Conservation (phyloP, 345 rosid genomes). For the Corchorus capsularis region DNA sequence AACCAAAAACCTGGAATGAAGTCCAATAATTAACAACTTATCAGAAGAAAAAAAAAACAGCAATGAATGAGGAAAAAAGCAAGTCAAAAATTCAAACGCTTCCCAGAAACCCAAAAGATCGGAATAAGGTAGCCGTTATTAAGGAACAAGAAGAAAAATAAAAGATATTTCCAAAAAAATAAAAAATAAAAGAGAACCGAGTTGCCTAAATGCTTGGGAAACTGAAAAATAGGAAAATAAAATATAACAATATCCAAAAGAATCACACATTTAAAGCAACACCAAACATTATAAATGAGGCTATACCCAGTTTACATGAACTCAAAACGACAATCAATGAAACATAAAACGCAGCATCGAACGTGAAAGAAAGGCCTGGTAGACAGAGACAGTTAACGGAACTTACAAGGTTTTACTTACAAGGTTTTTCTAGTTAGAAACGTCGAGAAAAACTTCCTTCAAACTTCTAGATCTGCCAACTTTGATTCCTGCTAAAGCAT, state of each 20-base stretch:
- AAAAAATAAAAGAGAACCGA: neutral
- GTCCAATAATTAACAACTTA: neutral
- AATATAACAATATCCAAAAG: slow-evolving; percentile 6
- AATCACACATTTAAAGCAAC: slow-evolving; percentile 15
- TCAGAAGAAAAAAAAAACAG: neutral
- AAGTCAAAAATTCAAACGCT: slow-evolving; percentile 18
- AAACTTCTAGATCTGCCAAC: slow-evolving; percentile 56
- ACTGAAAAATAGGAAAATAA: slow-evolving; percentile 26
- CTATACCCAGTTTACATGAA: neutral
- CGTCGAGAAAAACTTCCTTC: slow-evolving; percentile 21
- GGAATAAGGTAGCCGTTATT: slow-evolving; percentile 27
- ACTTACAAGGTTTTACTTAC: slow-evolving; percentile 32
- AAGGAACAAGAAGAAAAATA: too few relatives aligned
- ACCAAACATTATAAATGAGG: neutral
- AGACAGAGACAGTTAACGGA: slow-evolving; percentile 7
- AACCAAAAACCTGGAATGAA: slow-evolving; percentile 17
- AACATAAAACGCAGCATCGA: slow-evolving; percentile 18
- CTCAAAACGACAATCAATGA: slow-evolving; percentile 25
- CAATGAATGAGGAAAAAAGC: neutral
- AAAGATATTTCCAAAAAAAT: too few relatives aligned
- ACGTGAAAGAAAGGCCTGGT: neutral
- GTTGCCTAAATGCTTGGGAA: slow-evolving; percentile 20
- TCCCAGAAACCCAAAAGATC: slow-evolving; percentile 30
- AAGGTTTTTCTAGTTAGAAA: neutral
- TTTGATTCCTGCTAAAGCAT: slow-evolving; percentile 19